Evolutionary conservation across 192 early-diverging fungal species (phyloP).

Genomic region (Nowakowskiella sp.): DNA sequence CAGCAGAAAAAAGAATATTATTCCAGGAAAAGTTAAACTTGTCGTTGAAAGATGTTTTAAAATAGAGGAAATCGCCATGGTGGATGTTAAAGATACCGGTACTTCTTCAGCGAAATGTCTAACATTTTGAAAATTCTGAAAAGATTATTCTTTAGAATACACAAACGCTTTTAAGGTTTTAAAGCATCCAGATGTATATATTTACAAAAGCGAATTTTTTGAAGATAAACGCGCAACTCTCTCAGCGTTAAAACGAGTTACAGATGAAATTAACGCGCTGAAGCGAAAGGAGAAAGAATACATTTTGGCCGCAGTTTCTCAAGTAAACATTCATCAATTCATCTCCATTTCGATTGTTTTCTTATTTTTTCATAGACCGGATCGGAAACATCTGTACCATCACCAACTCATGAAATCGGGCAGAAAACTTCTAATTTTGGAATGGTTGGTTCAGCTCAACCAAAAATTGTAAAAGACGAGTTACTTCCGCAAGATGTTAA

Average conservation of each 20-base stretch:
- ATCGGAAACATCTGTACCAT: too few relatives aligned
- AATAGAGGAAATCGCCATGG: slow-evolving; percentile 68
- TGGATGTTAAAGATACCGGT: slow-evolving; percentile 71
- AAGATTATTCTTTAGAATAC: slow-evolving; percentile 41
- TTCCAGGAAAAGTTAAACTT: slow-evolving; percentile 55
- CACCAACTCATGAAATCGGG: too few relatives aligned
- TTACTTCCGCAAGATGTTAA: slow-evolving; percentile 19
- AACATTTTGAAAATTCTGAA: slow-evolving; percentile 1
- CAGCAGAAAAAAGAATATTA: slow-evolving; percentile 65
- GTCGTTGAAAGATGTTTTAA: slow-evolving; percentile 75
- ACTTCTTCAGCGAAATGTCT: neutral
- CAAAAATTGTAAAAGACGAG: slow-evolving; percentile 19
- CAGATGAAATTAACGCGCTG: slow-evolving; percentile 46
- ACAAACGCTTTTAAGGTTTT: slow-evolving; percentile 77
- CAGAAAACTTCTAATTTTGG: too few relatives aligned
- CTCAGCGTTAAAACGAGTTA: slow-evolving; percentile 43
- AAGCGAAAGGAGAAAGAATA: slow-evolving; percentile 25
- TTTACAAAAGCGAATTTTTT: slow-evolving; percentile 59
- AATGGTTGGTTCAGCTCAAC: too few relatives aligned
- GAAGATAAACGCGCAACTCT: slow-evolving; percentile 66
- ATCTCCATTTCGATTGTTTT: too few relatives aligned
- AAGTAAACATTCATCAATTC: too few relatives aligned
- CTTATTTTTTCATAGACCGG: too few relatives aligned
- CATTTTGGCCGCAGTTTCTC: too few relatives aligned
- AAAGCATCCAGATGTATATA: slow-evolving; percentile 69